Evolutionary conservation across 805 yeast species (phyloP), one percentile per base, ranked within the genome.

Genomic region (Saturnispora mendoncae): DNA sequence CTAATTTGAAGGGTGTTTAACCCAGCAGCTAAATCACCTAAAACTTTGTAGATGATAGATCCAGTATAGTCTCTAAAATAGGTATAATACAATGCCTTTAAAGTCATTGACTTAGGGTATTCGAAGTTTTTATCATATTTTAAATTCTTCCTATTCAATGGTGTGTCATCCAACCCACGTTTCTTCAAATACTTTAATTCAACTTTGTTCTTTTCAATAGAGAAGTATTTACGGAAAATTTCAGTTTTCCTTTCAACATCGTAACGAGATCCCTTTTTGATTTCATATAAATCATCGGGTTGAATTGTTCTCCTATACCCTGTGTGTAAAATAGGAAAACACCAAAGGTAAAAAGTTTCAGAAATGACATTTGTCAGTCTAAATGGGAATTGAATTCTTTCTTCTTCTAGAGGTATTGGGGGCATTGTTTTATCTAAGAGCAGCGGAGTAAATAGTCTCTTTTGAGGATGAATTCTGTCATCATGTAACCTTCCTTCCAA

Each of bases 261-360:
- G 53, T 66, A 58, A 14, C 56, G 32, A 5, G 57, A 46, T 9
- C 57, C 65, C 4, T 57, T 58, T n/a, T 66, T 66, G 46, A 75
- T 58, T 42, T 57, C 59, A 51, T 57, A 82, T 46, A 83, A 57
- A 61, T 84, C 92, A 37, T 72, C 71, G 2, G 83, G 78, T 40
- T 73, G 76, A 37, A 84, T 62, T 0, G 86, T 79, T 51, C 94
- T 67, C 54, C 72, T 75, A 57, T 84, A 84, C 7, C 94, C 92
- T 6, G 72, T 71, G 18, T 61, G 60, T 66, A 84, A 59, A 24
- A 82, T 49, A 0, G 90, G 90, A 15, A 61, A 41, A 29, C 81
- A 64, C 92, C 94, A 84, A 69, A 78, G 67, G 53, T 80, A 76
- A 46, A 76, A 72, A 0, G 67, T 36, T 48, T 61, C 61, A 12